Percentiles rank a stretch among this genome's conserved stretches.
Conservation (phyloP, 2,329 filamentous ascomycete genomes). For the Trichoderma oligosporum region DNA sequence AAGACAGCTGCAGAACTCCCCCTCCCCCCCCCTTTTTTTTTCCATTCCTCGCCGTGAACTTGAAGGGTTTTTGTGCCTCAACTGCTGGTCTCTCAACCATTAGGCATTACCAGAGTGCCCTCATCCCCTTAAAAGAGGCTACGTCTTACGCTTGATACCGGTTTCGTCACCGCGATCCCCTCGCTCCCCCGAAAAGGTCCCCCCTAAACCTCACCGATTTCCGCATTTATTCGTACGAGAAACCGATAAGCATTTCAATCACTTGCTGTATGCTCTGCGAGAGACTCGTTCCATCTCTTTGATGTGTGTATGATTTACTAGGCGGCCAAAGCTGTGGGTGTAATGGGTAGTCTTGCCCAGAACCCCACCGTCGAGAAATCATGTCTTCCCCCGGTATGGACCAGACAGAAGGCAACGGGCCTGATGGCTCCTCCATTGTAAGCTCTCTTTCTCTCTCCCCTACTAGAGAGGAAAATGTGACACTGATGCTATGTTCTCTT, state of each 20-base stretch:
- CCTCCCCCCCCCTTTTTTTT: not conserved
- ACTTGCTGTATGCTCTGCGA: not conserved
- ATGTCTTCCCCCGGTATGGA: slow-evolving; percentile 32
- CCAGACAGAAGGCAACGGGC: slow-evolving; percentile 47
- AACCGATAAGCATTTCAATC: not conserved
- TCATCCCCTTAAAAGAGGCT: not conserved
- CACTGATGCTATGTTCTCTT: slow-evolving; percentile 1
- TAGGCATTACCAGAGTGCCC: slow-evolving; percentile 5
- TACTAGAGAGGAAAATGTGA: not conserved
- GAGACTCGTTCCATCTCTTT: not conserved
- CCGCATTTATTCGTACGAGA: not conserved
- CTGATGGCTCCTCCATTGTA: slow-evolving; percentile 74
- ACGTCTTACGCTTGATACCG: not conserved
- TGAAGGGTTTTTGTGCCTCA: not conserved
- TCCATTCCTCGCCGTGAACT: not conserved
- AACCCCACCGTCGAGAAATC: slow-evolving; percentile 30
- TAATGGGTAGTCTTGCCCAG: slow-evolving; percentile 35
- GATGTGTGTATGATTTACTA: slow-evolving; percentile 29
- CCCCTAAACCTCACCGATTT: slow-evolving; percentile 6
- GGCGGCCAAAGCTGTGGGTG: slow-evolving; percentile 31
- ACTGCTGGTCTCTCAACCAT: not conserved
- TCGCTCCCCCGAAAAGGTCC: slow-evolving; percentile 8
- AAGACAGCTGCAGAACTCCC: not conserved
- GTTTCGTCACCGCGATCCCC: slow-evolving; percentile 15
- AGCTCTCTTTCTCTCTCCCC: slow-evolving; percentile 29